Base-by-base conservation (phyloP, 768 basidiomycete species). In the Agaricus blazei region DNA sequence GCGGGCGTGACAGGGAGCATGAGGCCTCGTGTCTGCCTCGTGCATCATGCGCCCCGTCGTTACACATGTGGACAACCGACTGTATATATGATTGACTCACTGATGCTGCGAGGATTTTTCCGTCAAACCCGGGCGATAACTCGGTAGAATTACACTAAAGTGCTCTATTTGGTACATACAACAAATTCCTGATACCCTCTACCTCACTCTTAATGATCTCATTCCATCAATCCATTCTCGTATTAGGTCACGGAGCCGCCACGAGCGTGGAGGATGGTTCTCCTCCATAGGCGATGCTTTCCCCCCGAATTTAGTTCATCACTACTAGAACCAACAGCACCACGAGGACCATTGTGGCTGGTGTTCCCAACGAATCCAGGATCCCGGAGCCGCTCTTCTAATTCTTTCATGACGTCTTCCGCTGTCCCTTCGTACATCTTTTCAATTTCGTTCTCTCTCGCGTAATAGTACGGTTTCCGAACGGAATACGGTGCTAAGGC, bases 401-500 rank as follows among this genome's bases (percentile, higher is more conserved):
- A 41, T 34, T 56, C 54, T 36, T 27, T 48, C 54, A 80, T 57
- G 53, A 90, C 81, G 9, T 79, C 81, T 56, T 79, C 77, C 4
- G 67, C 81, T 40, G 75, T 75, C 5, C 75, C 78, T 29, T 73
- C 65, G 61, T 79, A 88, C 43, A 77, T 65, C 59, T 68, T 75
- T 56, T 75, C 75, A 9, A 93, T 72, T 70, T 93, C 91, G 19
- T 65, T 69, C 8, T 74, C 72, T 24, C 80, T 77, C 24, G 73
- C 68, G 57, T 88, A 77, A 57, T 85, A 82, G 42, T 56, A 50
- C 3, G 81, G 72, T 46, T 87, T 72, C 19, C 90, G 78, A n/a
- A 88, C 90, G 4, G 83, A 74, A 62, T 88, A 88, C 1, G 90
- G 91, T 11, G 91, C 92, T 43, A 88, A 66, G 6, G 79, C 84